Evolutionary conservation across 202 grass and related monocot genomes (phyloP).

Genomic region (Bolboschoenoplectus hybrid): DNA sequence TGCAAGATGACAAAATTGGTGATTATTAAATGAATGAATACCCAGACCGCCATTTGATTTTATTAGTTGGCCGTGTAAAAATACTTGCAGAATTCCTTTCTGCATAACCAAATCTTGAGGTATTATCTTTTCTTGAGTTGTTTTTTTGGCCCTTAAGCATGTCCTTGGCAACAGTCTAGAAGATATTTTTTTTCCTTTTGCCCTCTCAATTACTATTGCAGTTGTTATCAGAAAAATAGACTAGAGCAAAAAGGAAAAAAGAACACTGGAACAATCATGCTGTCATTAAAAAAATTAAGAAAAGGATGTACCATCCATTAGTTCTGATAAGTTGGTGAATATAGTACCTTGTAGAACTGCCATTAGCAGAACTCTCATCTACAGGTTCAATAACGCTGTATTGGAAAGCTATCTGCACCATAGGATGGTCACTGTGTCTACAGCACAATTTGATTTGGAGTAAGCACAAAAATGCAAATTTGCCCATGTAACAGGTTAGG

Average conservation of each 20-base stretch:
- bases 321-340: background rate
- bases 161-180: conserved; percentile 1
- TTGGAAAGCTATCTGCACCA: conserved; percentile 90
- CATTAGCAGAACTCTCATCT: conserved; percentile 45
- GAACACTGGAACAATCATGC: background rate
- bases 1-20: background rate
- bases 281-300: conserved; percentile 6
- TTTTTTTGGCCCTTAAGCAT: background rate
- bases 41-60: background rate
- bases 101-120: background rate
- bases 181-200: background rate
- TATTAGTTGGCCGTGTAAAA: background rate
- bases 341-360: conserved; percentile 28
- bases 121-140: background rate
- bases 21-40: background rate
- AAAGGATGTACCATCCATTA: background rate
- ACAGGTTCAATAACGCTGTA: conserved; percentile 80
- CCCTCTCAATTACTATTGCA: background rate
- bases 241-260: background rate
- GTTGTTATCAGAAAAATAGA: background rate
- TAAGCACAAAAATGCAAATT: conserved; percentile 10
- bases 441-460: conserved; percentile 34
- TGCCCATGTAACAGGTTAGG: conserved; percentile 26
- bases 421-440: conserved; percentile 81
- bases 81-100: background rate